These are phyloP conservation scores for Diplosphaera chodatii DNA, from an alignment of 139 green algal species.

Conservation along the genomic window DNA sequence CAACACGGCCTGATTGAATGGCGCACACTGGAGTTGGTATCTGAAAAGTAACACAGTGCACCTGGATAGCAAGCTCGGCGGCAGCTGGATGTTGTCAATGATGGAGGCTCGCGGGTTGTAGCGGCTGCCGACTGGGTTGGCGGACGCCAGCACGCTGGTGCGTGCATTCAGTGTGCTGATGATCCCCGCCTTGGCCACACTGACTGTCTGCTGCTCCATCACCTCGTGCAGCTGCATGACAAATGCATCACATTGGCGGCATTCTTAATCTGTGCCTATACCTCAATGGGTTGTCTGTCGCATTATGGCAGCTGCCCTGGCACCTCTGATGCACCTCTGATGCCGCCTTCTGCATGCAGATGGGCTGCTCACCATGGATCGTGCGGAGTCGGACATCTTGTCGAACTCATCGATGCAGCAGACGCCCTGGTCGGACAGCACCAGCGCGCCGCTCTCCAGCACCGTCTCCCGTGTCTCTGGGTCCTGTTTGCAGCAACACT, in stretches of 20 bases:
- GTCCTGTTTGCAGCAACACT: no score
- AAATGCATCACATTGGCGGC: no score
- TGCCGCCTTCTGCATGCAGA: no score
- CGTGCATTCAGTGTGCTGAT: slow-evolving; percentile 95
- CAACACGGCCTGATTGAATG: no score
- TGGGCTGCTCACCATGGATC: slow-evolving; percentile 67
- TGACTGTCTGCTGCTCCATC: slow-evolving; percentile 99
- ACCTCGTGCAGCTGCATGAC: no score
- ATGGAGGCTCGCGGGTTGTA: slow-evolving; percentile 87
- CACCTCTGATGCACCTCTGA: no score
- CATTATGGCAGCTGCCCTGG: no score
- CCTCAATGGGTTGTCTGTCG: no score
- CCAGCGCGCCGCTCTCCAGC: slow-evolving; percentile 92
- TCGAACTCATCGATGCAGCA: slow-evolving; percentile 99
- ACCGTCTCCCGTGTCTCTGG: slow-evolving; percentile 90
- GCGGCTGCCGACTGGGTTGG: slow-evolving; percentile 69
- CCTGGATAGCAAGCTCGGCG: slow-evolving; percentile 89
- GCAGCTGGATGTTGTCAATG: slow-evolving; percentile 97
- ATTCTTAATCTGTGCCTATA: no score
- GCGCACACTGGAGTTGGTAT: no score
- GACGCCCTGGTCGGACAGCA: slow-evolving; percentile 88
- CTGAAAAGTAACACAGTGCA: no score
- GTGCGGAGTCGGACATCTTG: slow-evolving; percentile 94
- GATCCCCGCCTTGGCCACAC: slow-evolving; percentile 96
- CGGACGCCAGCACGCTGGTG: slow-evolving; percentile 72